A percentile compares a stretch with the other conserved stretches of the same genome.
Evolutionary conservation across 179 eudicot genomes (phyloP).

Genomic region (Beta corolliflora): DNA sequence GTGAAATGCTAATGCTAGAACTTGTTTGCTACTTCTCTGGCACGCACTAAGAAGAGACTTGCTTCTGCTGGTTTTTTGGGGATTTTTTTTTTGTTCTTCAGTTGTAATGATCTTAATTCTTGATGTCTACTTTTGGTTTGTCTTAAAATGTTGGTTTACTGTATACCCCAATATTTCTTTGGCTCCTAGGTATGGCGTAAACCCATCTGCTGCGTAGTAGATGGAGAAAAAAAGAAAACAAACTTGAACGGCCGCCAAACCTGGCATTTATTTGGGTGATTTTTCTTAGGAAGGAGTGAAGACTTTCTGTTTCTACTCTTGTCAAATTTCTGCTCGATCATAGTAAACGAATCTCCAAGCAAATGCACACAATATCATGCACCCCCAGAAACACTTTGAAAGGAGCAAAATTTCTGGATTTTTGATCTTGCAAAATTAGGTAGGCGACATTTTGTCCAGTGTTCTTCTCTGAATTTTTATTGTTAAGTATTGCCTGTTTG

Average conservation of each 20-base stretch:
- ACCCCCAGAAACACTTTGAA: background rate
- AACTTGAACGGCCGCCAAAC: background rate
- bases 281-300: constrained; percentile 14
- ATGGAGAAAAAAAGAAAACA: background rate
- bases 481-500: background rate
- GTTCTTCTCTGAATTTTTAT: background rate
- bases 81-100: background rate
- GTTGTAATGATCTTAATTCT: background rate
- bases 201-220: background rate
- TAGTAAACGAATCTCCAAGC: constrained; percentile 22
- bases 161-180: background rate
- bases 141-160: background rate
- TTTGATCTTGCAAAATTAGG: background rate
- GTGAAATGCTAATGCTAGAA: background rate
- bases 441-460: constrained; percentile 1
- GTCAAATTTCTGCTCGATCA: constrained; percentile 4
- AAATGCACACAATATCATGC: constrained; percentile 3
- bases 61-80: background rate
- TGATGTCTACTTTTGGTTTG: background rate
- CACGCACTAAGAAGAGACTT: background rate
- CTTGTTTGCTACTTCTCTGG: background rate
- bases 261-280: background rate
- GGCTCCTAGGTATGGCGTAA: background rate
- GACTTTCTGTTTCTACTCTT: constrained; percentile 4
- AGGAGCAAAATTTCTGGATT: background rate